Base-by-base conservation (phyloP, 2,329 filamentous ascomycete genomes). In the Sporothrix pallida region DNA sequence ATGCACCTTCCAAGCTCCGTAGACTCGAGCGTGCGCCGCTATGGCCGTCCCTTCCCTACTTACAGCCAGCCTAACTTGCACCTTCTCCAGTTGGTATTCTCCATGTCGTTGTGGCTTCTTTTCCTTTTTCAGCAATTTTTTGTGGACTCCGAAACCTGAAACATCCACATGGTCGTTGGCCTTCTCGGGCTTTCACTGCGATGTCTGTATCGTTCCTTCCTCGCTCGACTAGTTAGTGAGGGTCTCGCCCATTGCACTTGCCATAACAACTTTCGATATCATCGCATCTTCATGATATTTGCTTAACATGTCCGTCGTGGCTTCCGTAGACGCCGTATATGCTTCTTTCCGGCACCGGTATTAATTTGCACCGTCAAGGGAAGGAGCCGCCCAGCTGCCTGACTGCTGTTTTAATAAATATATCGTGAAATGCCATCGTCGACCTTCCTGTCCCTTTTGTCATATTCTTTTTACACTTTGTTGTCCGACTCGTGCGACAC, bases 291-390 rank as follows among this genome's bases (percentile, higher is more conserved):
- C 56, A 17, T 65, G 37, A 10, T 23, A 15, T 46, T 42, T 12
- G 60, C 10, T 46, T 44, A 23, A 12, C 58, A 71, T 7, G 52
- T 17, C 69, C 26, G 42, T 15, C 52, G 20, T 15, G 6, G 63
- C 63, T 20, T 12, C 46, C 13, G 20, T 67, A 48, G 44, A 67
- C 44, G 63, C 20, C 44, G 44, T 31, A 44, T 67, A 52, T 63
- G 44, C 58, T 42, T 72, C n/a, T 20, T 37, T 72, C 72, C 52
- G 72, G 31, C 20, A 54, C 56, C 65, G 72, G 54, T 72, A 73
- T 73, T 73, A 73, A 70, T 73, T 62, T 73, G 44, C 72, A 67
- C 65, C 17, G 44, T 70, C 52, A 73, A 70, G 72, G 72, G 37
- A 67, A 67, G 63, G 63, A 17, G 42, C 23, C n/a, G 42, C 26